These are phyloP conservation scores for Neopestalotiopsis sp. DNA, from an alignment of 2,329 filamentous ascomycete genomes.

Conservation along the genomic window DNA sequence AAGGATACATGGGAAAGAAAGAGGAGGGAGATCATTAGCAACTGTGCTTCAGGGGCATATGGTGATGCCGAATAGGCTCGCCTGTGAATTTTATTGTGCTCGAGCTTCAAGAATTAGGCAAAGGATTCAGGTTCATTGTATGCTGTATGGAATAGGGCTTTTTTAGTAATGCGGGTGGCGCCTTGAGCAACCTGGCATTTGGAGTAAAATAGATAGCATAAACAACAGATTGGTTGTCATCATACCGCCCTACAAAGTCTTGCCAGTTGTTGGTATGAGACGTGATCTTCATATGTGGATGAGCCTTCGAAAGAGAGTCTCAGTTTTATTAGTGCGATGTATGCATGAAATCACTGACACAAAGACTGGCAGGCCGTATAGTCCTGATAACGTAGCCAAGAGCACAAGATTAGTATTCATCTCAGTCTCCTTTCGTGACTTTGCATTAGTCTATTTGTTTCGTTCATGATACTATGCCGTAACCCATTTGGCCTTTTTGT, in stretches of 20 bases:
- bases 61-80: neutral
- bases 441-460: conserved; percentile 19
- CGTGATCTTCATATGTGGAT: neutral
- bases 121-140: neutral
- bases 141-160: neutral
- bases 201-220: neutral
- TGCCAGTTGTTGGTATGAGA: neutral
- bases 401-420: neutral
- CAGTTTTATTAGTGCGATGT: no score
- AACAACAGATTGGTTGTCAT: neutral
- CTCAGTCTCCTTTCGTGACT: conserved; percentile 11
- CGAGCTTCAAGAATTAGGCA: neutral
- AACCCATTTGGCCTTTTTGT: neutral
- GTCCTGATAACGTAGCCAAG: neutral
- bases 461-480: conserved; percentile 1
- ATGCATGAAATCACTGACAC: no score
- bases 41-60: neutral
- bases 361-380: no score
- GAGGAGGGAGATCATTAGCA: neutral
- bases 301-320: no score
- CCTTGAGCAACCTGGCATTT: neutral
- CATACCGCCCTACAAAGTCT: no score
- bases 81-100: neutral
- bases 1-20: neutral
- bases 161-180: neutral